A percentile compares a stretch with the other conserved stretches of the same genome.
Conservation (phyloP, 805 yeast genomes). For the Kazachstania africana region DNA sequence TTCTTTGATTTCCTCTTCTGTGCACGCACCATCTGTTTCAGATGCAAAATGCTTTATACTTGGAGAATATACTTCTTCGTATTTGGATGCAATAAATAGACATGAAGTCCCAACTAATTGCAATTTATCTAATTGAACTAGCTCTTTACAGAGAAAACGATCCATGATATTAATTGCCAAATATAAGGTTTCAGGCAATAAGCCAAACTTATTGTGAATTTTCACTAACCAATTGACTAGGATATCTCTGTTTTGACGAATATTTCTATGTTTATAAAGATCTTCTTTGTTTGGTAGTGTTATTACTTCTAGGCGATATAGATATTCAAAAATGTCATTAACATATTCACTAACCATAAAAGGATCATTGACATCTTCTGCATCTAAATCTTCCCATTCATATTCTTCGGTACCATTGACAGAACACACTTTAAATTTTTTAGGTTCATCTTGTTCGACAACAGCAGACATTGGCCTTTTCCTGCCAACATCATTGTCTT, state of each 20-base stretch:
- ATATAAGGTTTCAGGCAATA: slow-evolving; percentile 78
- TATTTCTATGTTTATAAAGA: slow-evolving; percentile 31
- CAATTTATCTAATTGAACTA: slow-evolving; percentile 66
- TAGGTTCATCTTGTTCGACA: slow-evolving; percentile 24
- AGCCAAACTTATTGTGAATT: slow-evolving; percentile 72
- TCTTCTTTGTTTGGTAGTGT: slow-evolving; percentile 48
- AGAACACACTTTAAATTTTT: slow-evolving; percentile 23
- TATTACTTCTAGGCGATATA: slow-evolving; percentile 57
- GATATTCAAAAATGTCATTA: slow-evolving; percentile 69
- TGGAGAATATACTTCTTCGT: slow-evolving; percentile 87
- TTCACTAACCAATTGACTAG: slow-evolving; percentile 92
- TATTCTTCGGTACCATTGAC: slow-evolving; percentile 27
- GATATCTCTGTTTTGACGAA: slow-evolving; percentile 48
- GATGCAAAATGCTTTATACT: slow-evolving; percentile 76
- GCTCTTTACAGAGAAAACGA: slow-evolving; percentile 66
- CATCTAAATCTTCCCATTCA: slow-evolving; percentile 67
- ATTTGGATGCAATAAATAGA: slow-evolving; percentile 80
- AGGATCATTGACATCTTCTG: slow-evolving; percentile 70
- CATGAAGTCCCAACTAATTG: slow-evolving; percentile 84
- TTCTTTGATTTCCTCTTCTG: slow-evolving; percentile 71
- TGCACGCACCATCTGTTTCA: slow-evolving; percentile 75
- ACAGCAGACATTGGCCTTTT: slow-evolving; percentile 27
- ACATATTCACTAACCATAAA: slow-evolving; percentile 92
- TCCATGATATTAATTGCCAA: slow-evolving; percentile 82
- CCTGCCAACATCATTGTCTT: slow-evolving; percentile 15